Percentiles rank a stretch among this genome's conserved stretches.
These are phyloP conservation scores for Phenoliferia sp. DNA, from an alignment of 1,284 basidiomycete species.

Conservation along the genomic window DNA sequence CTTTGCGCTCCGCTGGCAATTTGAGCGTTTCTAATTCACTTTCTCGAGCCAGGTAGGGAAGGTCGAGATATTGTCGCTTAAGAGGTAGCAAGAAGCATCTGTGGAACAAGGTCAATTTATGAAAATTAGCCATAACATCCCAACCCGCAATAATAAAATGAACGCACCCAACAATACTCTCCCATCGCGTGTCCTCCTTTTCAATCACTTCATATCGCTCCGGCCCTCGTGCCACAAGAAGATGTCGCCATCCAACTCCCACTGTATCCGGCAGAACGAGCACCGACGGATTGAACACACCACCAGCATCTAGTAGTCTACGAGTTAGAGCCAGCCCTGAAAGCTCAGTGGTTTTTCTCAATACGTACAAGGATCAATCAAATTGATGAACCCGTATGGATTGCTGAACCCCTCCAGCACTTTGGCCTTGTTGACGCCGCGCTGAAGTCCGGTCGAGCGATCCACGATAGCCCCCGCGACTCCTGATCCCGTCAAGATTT, in stretches of 20 bases:
- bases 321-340: neutral
- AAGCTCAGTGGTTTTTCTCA: neutral
- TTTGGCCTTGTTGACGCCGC: constrained; percentile 22
- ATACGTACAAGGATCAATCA: constrained; percentile 20
- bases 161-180: constrained; percentile 15
- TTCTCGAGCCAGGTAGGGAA: constrained; percentile 24
- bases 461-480: constrained; percentile 6
- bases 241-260: constrained; percentile 9
- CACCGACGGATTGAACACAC: constrained; percentile 19
- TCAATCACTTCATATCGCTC: constrained; percentile 25
- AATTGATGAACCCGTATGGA: constrained; percentile 25
- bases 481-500: neutral
- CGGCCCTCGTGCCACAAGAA: constrained; percentile 20
- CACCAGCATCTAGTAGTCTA: constrained; percentile 2
- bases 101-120: neutral
- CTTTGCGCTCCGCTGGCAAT: constrained; percentile 21
- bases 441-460: constrained; percentile 4
- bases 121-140: neutral
- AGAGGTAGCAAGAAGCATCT: constrained; percentile 25
- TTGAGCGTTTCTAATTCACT: constrained; percentile 23
- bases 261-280: constrained; percentile 17
- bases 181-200: constrained; percentile 24
- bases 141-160: neutral
- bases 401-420: constrained; percentile 19
- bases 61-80: constrained; percentile 16